phyloP scores from a whole-genome alignment of 169 alveolate genomes.

The Cyclospora cayetanensis region DNA sequence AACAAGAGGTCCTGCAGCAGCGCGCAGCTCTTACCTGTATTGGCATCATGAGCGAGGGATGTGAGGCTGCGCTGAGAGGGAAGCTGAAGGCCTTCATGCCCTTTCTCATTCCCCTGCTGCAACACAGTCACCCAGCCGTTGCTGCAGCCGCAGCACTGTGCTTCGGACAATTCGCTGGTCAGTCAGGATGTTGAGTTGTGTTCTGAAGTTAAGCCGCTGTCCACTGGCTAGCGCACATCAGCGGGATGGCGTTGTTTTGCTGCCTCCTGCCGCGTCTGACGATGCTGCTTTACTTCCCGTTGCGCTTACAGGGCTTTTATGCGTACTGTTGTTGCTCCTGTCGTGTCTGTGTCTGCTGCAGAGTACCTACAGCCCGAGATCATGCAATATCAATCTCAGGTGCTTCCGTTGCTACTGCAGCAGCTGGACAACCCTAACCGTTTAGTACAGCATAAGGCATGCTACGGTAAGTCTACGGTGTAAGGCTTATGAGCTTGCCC shows the following conservation, averaged over 20 bases:
- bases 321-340: too few species aligned
- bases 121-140: not conserved
- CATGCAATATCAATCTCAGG: conserved; percentile 17
- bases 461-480: conserved; percentile 33
- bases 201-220: not conserved
- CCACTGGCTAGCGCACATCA: too few species aligned
- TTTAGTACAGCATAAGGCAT: conserved; percentile 49
- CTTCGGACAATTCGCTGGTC: conserved; percentile 36
- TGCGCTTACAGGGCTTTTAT: too few species aligned
- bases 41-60: conserved; percentile 62
- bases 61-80: conserved; percentile 44
- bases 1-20: not conserved
- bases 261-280: not conserved
- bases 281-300: too few species aligned
- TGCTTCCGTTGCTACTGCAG: conserved; percentile 6
- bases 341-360: not conserved
- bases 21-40: conserved; percentile 15
- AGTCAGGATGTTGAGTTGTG: not conserved
- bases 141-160: conserved; percentile 38
- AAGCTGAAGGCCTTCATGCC: conserved; percentile 8
- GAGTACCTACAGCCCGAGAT: conserved; percentile 58
- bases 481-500: not conserved
- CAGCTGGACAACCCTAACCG: conserved; percentile 18
- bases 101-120: not conserved
- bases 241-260: not conserved